Conservation (phyloP, 1,284 basidiomycete genomes). For the Ustilago nuda region DNA sequence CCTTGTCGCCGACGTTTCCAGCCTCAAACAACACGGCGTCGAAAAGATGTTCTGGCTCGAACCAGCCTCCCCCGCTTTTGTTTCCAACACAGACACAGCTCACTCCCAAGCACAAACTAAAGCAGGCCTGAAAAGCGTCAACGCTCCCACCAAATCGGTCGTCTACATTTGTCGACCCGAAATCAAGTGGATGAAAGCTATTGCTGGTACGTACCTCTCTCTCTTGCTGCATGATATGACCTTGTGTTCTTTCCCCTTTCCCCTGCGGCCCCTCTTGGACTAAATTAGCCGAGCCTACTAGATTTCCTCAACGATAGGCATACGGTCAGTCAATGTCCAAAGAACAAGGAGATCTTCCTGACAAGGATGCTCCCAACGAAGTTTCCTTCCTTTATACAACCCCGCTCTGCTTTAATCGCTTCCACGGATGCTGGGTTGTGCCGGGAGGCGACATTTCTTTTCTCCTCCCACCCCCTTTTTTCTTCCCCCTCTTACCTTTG, state of each 20-base stretch:
- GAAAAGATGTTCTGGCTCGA: conserved; percentile 99
- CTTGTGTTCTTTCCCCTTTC: background rate
- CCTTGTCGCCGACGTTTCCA: conserved; percentile 88
- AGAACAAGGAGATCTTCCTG: conserved; percentile 57
- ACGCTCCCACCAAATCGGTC: conserved; percentile 85
- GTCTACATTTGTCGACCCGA: conserved; percentile 92
- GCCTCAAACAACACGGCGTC: conserved; percentile 96
- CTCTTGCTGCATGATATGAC: background rate
- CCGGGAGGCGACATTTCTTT: conserved; percentile 52
- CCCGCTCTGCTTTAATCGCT: conserved; percentile 39
- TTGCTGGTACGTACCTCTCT: conserved; percentile 78
- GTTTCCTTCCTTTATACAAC: conserved; percentile 52
- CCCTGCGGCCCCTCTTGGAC: conserved; percentile 21
- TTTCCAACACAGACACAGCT: conserved; percentile 30
- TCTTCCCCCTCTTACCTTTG: conserved; percentile 3
- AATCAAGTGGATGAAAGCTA: conserved; percentile 85
- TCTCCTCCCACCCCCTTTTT: background rate
- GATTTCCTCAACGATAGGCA: conserved; percentile 49
- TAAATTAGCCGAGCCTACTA: conserved; percentile 59
- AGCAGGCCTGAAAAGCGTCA: conserved; percentile 62
- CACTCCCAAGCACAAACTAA: conserved; percentile 27
- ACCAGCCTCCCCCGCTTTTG: conserved; percentile 43
- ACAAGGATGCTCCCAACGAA: conserved; percentile 58
- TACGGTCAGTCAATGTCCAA: conserved; percentile 63
- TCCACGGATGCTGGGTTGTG: conserved; percentile 51